These are phyloP conservation scores for Albophoma yamanashiensis DNA, from an alignment of 2,329 filamentous ascomycete genomes.

Conservation along the genomic window DNA sequence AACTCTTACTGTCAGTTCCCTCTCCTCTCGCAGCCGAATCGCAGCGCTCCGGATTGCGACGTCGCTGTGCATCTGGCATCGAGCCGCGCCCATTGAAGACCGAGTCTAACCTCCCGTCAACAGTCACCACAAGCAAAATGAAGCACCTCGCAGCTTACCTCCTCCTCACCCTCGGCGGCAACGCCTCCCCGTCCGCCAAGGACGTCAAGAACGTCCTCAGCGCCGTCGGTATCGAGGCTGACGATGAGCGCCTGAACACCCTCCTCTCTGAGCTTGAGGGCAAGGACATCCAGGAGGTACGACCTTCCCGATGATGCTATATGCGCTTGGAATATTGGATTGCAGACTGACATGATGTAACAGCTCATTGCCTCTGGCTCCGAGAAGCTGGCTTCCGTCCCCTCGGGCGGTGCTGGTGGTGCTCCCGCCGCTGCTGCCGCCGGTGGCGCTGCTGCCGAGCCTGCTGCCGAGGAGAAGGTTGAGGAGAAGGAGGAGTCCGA, in stretches of 20 bases:
- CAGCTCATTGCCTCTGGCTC: conserved; percentile 88
- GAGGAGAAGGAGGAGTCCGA: conserved; percentile 77
- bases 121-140: conserved; percentile 60
- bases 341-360: conserved; percentile 9
- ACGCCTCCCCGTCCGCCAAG: conserved; percentile 71
- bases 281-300: conserved; percentile 89
- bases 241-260: conserved; percentile 73
- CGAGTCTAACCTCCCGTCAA: conserved; percentile 9
- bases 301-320: conserved; percentile 13
- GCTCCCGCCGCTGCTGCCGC: conserved; percentile 56
- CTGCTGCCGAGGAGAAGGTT: conserved; percentile 57
- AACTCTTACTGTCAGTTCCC: conserved; percentile 22
- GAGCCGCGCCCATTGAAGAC: conserved; percentile 8
- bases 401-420: conserved; percentile 76
- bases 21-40: not conserved
- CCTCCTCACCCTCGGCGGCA: conserved; percentile 89
- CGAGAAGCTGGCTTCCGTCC: conserved; percentile 93
- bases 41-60: not conserved
- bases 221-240: conserved; percentile 91
- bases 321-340: not conserved
- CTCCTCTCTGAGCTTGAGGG: conserved; percentile 84
- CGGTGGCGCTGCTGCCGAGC: conserved; percentile 55
- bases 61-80: not conserved
- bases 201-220: conserved; percentile 86
- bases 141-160: conserved; percentile 99